Base-by-base conservation (phyloP, 139 green algal species). In the Nannochloris sp. region DNA sequence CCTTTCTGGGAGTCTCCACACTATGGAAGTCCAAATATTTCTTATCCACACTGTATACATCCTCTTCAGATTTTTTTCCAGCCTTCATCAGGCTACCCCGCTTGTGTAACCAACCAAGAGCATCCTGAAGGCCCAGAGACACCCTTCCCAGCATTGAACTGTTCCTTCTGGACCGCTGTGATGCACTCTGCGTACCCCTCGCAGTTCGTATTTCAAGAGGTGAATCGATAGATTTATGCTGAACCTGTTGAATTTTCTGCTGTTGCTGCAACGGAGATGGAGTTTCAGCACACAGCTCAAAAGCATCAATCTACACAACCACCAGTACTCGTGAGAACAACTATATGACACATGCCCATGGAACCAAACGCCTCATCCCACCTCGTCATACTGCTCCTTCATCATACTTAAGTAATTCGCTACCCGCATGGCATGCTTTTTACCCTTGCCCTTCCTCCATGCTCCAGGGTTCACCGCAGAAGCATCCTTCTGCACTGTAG, bases 271-370 rank as follows among this genome's bases (percentile, higher is more conserved):
- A 37, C 48, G 60, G 59, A 9, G 56, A 59, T 12, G 62, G 73
- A 9, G 67, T 83, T 61, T 86, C 80, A 30, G 75, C 74, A 16
- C 59, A 43, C 50, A 86, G 63, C 55, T 86, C 65, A 71, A 82
- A 85, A 13, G 69, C 56, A 29, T 86, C 80, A 33, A 86, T 77
- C 73, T 86, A 11, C 46, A 53, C n/a, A 40, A 4, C 3, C 33
- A 40, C 1, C 33, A 40, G 11, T 40, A 40, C 11, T 40, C 33
- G 11, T 40, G 8, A 40, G 33, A 40, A 1, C 9, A 40, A 40
- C 9, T 8, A 40, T 12, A 40, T 2, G 11, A 40, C 6, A 40
- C 5, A 40, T 40, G 33, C 33, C 11, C 33, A 40, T 8, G 3
- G 11, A 8, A 40, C 6, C 8, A 40, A 4, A 2, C 33, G 6